These are phyloP conservation scores for Cyclostephanos invisitatus DNA, from an alignment of 108 stramenopile species.

Conservation along the genomic window DNA sequence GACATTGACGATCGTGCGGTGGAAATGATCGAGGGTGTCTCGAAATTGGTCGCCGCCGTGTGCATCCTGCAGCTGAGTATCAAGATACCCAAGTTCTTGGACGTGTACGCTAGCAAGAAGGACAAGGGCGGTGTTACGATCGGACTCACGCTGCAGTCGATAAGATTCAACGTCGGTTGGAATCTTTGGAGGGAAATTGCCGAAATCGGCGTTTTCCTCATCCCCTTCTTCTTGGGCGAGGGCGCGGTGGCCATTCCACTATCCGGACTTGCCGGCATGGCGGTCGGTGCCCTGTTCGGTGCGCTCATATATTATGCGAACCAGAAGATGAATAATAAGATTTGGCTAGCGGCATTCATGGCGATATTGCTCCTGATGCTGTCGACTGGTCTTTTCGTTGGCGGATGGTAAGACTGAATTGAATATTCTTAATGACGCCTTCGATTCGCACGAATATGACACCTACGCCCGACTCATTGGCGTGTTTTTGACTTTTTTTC, in stretches of 20 bases:
- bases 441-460: neutral
- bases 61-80: constrained; percentile 73
- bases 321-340: constrained; percentile 56
- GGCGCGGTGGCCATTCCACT: constrained; percentile 68
- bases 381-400: constrained; percentile 72
- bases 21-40: constrained; percentile 75
- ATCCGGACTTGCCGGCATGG: constrained; percentile 63
- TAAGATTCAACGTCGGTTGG: constrained; percentile 87
- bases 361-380: constrained; percentile 36
- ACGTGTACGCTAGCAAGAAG: constrained; percentile 64
- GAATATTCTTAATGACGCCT: neutral
- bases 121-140: constrained; percentile 30
- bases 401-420: constrained; percentile 47
- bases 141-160: constrained; percentile 61
- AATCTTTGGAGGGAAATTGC: constrained; percentile 87
- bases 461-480: neutral
- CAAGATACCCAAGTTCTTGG: constrained; percentile 79
- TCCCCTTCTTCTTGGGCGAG: constrained; percentile 79
- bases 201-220: constrained; percentile 82
- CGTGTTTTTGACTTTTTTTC: neutral
- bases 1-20: constrained; percentile 55
- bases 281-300: constrained; percentile 56
- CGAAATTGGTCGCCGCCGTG: constrained; percentile 75
- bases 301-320: constrained; percentile 65
- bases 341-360: constrained; percentile 4